These are phyloP conservation scores for Erysimum pusillum DNA, from an alignment of 441 rosid genomes.

Conservation along the genomic window DNA sequence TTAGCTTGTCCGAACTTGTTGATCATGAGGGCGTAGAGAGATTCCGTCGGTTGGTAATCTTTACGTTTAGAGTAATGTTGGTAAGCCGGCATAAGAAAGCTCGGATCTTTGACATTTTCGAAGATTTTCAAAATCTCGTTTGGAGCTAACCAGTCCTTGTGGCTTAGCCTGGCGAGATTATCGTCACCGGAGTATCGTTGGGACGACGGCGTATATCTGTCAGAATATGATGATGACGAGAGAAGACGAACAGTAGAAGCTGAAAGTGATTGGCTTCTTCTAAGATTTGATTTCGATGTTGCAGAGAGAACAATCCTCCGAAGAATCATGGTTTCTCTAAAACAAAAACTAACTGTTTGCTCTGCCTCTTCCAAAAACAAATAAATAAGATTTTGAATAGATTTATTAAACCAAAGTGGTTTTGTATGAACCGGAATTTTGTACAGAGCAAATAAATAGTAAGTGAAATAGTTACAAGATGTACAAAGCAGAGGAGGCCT, in stretches of 20 bases:
- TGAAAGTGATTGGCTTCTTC: background rate
- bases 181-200: conserved; percentile 31
- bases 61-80: conserved; percentile 66
- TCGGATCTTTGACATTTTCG: conserved; percentile 60
- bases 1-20: conserved; percentile 64
- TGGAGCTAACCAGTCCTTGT: conserved; percentile 86
- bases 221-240: conserved; percentile 31
- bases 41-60: conserved; percentile 80
- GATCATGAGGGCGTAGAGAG: conserved; percentile 65
- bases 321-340: conserved; percentile 45
- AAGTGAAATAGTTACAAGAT: conserved; percentile 41
- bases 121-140: conserved; percentile 68
- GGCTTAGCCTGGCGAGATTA: conserved; percentile 53
- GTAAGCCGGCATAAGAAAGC: conserved; percentile 57
- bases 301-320: conserved; percentile 41
- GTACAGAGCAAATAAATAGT: conserved; percentile 16
- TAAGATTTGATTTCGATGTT: conserved; percentile 27
- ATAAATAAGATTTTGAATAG: background rate
- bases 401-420: conserved; percentile 22
- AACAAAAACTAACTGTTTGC: background rate
- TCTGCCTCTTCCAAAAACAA: no score
- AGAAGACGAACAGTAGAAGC: conserved; percentile 17
- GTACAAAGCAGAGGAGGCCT: conserved; percentile 30
- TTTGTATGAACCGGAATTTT: conserved; percentile 22
- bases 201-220: conserved; percentile 28